Evolutionary conservation across 75 land plant species (phyloP).

Genomic region (Cupressus sempervirens): DNA sequence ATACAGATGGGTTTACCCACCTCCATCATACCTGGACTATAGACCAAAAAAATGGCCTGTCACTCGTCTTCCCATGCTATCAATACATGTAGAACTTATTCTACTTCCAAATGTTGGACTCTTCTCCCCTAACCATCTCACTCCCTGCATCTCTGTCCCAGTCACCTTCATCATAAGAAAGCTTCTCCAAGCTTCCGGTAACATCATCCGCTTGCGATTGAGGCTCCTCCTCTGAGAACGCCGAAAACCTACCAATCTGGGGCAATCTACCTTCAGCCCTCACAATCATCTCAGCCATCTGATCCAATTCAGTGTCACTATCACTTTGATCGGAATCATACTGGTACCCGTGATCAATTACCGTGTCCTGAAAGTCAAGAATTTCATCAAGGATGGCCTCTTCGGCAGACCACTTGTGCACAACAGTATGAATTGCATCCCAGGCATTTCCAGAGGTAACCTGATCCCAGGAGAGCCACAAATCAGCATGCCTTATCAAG

Average conservation of each 20-base stretch:
- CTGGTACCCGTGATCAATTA: conserved; percentile 6
- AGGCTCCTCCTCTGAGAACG: conserved; percentile 57
- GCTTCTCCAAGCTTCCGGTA: conserved; percentile 9
- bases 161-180: conserved; percentile 10
- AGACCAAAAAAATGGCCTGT: neutral
- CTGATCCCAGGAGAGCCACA: conserved; percentile 69
- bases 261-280: conserved; percentile 11
- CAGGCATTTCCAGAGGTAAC: conserved; percentile 54
- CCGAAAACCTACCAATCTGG: conserved; percentile 22
- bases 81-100: neutral
- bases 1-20: neutral
- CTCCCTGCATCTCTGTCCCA: conserved; percentile 22
- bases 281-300: conserved; percentile 30
- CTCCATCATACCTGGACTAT: neutral
- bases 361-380: conserved; percentile 18
- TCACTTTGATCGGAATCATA: conserved; percentile 13
- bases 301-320: conserved; percentile 37
- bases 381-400: conserved; percentile 15
- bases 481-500: conserved; percentile 54
- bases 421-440: conserved; percentile 22
- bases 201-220: conserved; percentile 10
- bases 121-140: conserved; percentile 12
- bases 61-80: neutral
- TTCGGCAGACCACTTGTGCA: conserved; percentile 8
- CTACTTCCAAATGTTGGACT: neutral